phyloP scores from a whole-genome alignment of 148 eudicot genomes.

The Tetragonia tetragonoides region DNA sequence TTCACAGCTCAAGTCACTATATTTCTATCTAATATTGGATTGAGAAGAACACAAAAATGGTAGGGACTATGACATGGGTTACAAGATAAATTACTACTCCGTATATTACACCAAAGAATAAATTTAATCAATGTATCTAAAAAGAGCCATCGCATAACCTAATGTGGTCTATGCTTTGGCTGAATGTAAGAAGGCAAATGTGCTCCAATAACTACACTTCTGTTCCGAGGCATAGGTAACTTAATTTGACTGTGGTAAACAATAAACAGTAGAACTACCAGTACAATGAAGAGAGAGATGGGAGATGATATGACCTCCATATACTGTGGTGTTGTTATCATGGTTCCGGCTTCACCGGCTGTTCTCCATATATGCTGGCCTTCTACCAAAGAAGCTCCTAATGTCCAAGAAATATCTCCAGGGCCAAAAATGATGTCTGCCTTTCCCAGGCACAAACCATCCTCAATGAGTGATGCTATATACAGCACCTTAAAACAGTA shows the following conservation, averaged over 20 bases:
- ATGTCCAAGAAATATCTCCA: constrained; percentile 71
- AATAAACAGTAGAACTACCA: constrained; percentile 15
- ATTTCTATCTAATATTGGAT: no score
- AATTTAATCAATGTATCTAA: neutral
- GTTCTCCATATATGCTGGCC: constrained; percentile 26
- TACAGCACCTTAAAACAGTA: constrained; percentile 68
- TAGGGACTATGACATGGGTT: neutral
- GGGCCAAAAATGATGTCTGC: constrained; percentile 67
- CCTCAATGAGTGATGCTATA: constrained; percentile 55
- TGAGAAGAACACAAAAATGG: constrained; percentile 1
- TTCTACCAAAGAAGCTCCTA: constrained; percentile 74
- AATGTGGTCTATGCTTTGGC: constrained; percentile 24
- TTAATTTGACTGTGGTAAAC: constrained; percentile 32
- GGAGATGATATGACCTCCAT: constrained; percentile 28
- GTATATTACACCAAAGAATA: constrained; percentile 26
- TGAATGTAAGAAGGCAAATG: constrained; percentile 23
- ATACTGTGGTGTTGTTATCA: constrained; percentile 16
- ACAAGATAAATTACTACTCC: no score
- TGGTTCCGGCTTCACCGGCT: neutral
- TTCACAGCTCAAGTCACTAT: no score
- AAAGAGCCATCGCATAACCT: neutral
- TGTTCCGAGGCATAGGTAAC: constrained; percentile 30
- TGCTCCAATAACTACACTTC: constrained; percentile 18
- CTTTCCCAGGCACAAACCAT: constrained; percentile 53
- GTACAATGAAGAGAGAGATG: constrained; percentile 20